phyloP scores from a whole-genome alignment of 2,329 filamentous ascomycete species.

The Malbranchea cinnamomea region DNA sequence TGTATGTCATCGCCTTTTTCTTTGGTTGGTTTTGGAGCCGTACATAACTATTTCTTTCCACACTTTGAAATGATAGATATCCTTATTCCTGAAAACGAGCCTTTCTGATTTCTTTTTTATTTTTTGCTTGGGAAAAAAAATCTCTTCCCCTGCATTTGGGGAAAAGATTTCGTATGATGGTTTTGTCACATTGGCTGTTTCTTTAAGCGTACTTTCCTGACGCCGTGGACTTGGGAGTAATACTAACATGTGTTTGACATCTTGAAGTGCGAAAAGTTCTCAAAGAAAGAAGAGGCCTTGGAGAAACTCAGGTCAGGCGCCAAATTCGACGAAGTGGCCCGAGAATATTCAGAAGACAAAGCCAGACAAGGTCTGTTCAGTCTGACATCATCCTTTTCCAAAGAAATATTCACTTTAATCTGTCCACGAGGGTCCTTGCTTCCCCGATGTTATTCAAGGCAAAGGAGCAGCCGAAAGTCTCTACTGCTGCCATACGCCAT shows the following conservation, averaged over 20 bases:
- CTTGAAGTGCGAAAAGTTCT: conserved; percentile 43
- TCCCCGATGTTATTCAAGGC: too few relatives aligned
- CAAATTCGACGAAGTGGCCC: conserved; percentile 51
- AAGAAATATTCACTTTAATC: neutral
- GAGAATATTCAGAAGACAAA: conserved; percentile 52
- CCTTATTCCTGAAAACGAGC: too few relatives aligned
- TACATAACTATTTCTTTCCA: neutral
- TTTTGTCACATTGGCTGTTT: too few relatives aligned
- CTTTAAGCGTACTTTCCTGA: too few relatives aligned
- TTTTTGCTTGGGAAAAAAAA: too few relatives aligned
- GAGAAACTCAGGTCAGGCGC: conserved; percentile 43
- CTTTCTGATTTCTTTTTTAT: too few relatives aligned
- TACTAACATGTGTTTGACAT: neutral
- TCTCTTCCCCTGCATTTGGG: too few relatives aligned
- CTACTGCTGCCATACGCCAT: too few relatives aligned
- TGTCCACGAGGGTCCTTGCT: neutral
- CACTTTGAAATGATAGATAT: too few relatives aligned
- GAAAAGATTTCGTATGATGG: too few relatives aligned
- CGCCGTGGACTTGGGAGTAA: neutral
- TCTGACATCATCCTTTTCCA: conserved; percentile 6
- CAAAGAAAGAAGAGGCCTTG: conserved; percentile 50
- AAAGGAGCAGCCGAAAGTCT: too few relatives aligned
- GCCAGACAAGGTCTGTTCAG: conserved; percentile 37
- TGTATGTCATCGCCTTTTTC: conserved; percentile 18
- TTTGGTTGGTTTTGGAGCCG: neutral